Evolutionary conservation across 371 early-diverging fungal genomes (phyloP).

Genomic region (Apophysomyces trapeziformis): DNA sequence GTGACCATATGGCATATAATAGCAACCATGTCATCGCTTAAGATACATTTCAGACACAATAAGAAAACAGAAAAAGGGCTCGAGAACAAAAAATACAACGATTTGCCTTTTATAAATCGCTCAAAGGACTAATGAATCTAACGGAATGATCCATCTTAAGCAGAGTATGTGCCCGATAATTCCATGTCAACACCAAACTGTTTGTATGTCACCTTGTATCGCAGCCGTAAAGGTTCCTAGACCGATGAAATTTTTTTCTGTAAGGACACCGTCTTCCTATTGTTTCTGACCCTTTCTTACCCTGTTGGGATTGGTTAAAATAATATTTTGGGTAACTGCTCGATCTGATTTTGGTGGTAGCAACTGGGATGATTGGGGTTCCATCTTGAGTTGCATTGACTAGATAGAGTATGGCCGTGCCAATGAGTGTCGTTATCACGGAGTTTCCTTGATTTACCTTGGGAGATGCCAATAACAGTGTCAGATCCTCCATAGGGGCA

Average conservation of each 20-base stretch:
- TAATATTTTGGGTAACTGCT: conserved; percentile 60
- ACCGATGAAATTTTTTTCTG: neutral
- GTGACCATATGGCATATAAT: too few species aligned
- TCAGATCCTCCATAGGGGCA: conserved; percentile 58
- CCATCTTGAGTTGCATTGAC: conserved; percentile 72
- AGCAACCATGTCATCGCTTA: too few species aligned
- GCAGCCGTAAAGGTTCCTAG: conserved; percentile 64
- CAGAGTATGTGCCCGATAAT: conserved; percentile 62
- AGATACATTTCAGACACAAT: too few species aligned
- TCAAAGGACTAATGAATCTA: too few species aligned
- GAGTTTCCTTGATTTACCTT: conserved; percentile 33
- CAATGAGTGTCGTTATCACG: neutral
- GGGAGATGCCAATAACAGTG: conserved; percentile 59
- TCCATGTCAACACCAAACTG: conserved; percentile 77
- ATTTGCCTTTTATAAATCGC: too few species aligned
- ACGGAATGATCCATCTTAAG: conserved; percentile 7
- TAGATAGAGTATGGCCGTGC: conserved; percentile 21
- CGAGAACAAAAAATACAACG: too few species aligned
- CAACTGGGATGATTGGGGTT: conserved; percentile 62
- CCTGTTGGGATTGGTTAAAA: conserved; percentile 61
- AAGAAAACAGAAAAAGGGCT: too few species aligned
- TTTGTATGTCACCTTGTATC: conserved; percentile 73
- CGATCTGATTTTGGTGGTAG: conserved; percentile 65
- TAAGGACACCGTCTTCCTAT: neutral
- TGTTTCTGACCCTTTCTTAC: conserved; percentile 14